Evolutionary conservation across 805 yeast species (phyloP).

Genomic region (Ogataea paraovalis): DNA sequence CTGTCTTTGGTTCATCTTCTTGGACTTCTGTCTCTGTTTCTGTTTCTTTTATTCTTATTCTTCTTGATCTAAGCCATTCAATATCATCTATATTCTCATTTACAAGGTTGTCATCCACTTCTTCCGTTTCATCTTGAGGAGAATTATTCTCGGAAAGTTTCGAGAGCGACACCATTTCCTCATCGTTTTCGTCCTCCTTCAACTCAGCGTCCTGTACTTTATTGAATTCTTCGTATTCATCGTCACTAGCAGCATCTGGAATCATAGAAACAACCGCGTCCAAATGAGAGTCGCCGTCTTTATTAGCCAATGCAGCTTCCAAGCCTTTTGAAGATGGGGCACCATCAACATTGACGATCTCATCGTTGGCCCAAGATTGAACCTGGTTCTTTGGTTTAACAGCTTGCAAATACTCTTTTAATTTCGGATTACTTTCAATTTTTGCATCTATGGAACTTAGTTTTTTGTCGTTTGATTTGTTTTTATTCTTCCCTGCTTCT

Average conservation of each 20-base stretch:
- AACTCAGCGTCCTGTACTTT: not conserved
- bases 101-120: constrained; percentile 20
- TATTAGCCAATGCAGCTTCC: constrained; percentile 40
- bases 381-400: constrained; percentile 72
- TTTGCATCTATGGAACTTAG: constrained; percentile 47
- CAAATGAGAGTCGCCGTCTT: not conserved
- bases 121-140: constrained; percentile 14
- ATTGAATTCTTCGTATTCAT: constrained; percentile 47
- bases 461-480: constrained; percentile 34
- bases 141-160: no score
- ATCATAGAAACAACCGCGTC: constrained; percentile 19
- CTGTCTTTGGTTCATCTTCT: not conserved
- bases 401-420: constrained; percentile 77
- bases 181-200: constrained; percentile 42
- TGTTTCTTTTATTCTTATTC: constrained; percentile 63
- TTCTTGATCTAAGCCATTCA: constrained; percentile 80
- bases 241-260: constrained; percentile 45
- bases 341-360: constrained; percentile 41
- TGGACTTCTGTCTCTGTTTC: constrained; percentile 8
- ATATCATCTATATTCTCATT: constrained; percentile 50
- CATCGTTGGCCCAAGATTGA: constrained; percentile 74
- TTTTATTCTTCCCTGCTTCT: constrained; percentile 42
- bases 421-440: constrained; percentile 58
- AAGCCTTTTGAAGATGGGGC: constrained; percentile 42
- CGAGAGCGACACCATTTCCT: constrained; percentile 50